phyloP scores from a whole-genome alignment of 1,284 basidiomycete genomes.

The Pyrrhoderma noxium region DNA sequence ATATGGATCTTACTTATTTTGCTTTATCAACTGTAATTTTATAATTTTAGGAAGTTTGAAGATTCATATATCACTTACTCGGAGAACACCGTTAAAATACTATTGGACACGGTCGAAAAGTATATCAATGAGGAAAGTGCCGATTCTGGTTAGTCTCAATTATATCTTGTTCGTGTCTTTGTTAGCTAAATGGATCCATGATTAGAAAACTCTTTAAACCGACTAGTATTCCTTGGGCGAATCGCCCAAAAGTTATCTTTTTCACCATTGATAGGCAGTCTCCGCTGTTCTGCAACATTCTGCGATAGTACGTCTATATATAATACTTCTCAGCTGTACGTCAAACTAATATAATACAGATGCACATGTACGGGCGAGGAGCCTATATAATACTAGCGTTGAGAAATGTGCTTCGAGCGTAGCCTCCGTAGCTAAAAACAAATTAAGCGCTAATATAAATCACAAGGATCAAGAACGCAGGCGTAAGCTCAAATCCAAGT shows the following conservation, averaged over 20 bases:
- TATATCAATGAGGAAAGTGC: slow-evolving; percentile 1
- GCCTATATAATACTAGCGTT: slow-evolving; percentile 8
- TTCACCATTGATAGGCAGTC: slow-evolving; percentile 3
- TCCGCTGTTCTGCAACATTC: slow-evolving; percentile 8
- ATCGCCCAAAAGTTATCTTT: slow-evolving; percentile 12
- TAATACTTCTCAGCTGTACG: neutral
- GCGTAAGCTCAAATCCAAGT: too few relatives aligned
- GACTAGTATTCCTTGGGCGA: slow-evolving; percentile 10
- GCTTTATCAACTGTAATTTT: too few relatives aligned
- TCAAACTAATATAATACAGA: neutral
- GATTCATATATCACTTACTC: slow-evolving; percentile 3
- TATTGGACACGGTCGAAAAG: slow-evolving; percentile 3
- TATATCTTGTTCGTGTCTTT: neutral
- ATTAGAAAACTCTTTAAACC: neutral
- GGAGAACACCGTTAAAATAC: slow-evolving; percentile 3
- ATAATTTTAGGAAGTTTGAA: neutral
- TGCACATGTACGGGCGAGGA: slow-evolving; percentile 1
- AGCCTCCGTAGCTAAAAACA: slow-evolving; percentile 3
- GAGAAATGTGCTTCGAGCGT: slow-evolving; percentile 6
- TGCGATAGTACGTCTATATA: slow-evolving; percentile 7
- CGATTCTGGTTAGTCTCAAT: slow-evolving; percentile 6
- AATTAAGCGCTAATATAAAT: neutral
- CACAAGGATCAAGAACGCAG: too few relatives aligned
- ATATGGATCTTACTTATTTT: neutral
- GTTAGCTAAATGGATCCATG: neutral